Conservation (phyloP, 257 asterid genomes). For the Capsicum rhomboideum region DNA sequence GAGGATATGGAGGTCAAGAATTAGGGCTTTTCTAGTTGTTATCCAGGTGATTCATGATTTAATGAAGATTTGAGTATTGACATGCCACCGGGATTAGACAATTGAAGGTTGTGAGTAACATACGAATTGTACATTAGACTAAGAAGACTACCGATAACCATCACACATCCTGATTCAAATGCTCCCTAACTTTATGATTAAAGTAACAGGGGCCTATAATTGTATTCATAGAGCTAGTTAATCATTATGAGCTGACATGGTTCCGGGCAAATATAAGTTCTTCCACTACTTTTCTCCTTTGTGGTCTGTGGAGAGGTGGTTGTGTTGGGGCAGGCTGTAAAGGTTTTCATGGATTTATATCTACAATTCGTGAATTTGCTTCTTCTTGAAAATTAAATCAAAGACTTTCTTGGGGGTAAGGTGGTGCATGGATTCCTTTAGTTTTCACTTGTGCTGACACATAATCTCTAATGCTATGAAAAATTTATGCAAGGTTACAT, state of each 20-base stretch:
- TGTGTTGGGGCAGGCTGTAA: not conserved
- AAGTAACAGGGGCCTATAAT: not conserved
- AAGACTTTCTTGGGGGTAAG: not conserved
- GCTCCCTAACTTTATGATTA: not conserved
- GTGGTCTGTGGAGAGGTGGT: not conserved
- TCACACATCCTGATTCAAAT: not conserved
- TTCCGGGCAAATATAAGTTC: not conserved
- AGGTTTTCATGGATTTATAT: not conserved
- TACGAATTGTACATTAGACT: not conserved
- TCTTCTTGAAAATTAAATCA: not conserved
- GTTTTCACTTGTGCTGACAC: not conserved
- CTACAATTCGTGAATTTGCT: not conserved
- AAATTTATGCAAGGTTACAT: too few relatives aligned
- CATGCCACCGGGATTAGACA: not conserved
- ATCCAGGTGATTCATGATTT: not conserved
- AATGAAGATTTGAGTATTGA: not conserved
- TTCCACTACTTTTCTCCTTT: not conserved
- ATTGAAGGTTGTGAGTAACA: not conserved
- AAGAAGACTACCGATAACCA: not conserved
- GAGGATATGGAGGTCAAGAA: too few relatives aligned
- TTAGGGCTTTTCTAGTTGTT: not conserved
- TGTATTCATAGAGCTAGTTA: not conserved
- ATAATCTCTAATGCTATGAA: too few relatives aligned
- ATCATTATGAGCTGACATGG: not conserved
- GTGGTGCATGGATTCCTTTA: not conserved